Conservation (phyloP, 2,329 filamentous ascomycete species). For the Botrytis byssoidea region DNA sequence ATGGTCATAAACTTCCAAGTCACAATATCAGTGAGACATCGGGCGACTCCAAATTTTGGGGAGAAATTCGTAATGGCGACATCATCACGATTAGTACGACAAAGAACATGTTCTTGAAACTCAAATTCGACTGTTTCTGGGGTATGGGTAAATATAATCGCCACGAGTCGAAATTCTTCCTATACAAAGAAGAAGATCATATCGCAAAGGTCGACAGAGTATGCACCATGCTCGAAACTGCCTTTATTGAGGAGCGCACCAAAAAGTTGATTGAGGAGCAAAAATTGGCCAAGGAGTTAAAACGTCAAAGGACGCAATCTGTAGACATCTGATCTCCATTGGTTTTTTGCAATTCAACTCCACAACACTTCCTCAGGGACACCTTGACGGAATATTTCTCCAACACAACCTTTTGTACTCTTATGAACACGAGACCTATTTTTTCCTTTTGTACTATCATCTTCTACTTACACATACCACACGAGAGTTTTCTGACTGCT, state of each 20-base stretch:
- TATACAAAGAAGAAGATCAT: constrained; percentile 6
- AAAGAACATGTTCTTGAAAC: constrained; percentile 33
- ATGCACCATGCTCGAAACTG: not conserved
- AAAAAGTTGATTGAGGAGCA: not conserved
- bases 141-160: constrained; percentile 32
- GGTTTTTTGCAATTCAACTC: not conserved
- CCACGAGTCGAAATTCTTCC: constrained; percentile 27
- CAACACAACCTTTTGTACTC: not conserved
- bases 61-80: constrained; percentile 74
- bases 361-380: not conserved
- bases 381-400: not conserved
- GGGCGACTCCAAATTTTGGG: constrained; percentile 55
- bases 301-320: constrained; percentile 4
- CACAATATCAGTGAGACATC: constrained; percentile 54
- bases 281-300: constrained; percentile 5
- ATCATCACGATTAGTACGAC: constrained; percentile 66
- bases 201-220: not conserved
- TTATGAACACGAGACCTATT: not conserved
- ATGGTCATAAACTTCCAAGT: constrained; percentile 63
- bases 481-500: not conserved
- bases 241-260: not conserved
- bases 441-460: not conserved
- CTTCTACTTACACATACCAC: not conserved
- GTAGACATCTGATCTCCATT: not conserved
- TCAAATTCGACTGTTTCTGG: constrained; percentile 38